Evolutionary conservation across 148 eudicot genomes (phyloP).

Genomic region (Fallopia convolvulus): DNA sequence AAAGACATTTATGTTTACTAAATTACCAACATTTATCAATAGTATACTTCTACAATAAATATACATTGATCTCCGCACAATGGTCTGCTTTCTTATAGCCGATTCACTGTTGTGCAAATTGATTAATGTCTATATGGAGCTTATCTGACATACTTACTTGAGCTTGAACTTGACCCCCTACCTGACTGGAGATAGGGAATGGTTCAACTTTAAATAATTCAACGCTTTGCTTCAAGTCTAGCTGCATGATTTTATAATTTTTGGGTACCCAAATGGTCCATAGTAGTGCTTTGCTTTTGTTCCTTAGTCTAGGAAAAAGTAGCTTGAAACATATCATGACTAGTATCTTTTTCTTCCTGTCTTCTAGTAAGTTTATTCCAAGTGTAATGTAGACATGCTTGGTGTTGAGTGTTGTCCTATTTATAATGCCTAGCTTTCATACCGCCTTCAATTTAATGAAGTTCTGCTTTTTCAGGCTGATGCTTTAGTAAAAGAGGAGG

Average conservation of each 20-base stretch:
- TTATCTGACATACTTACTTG: neutral
- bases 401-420: no score
- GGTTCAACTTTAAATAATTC: neutral
- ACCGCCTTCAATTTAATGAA: neutral
- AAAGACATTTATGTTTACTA: neutral
- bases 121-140: neutral
- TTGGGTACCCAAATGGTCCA: neutral
- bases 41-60: neutral
- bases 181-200: neutral
- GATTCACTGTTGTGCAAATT: neutral
- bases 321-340: neutral
- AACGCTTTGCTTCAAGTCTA: no score
- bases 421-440: no score
- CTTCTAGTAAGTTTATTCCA: neutral
- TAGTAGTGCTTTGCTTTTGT: neutral
- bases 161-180: neutral
- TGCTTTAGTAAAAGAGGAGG: constrained; percentile 55
- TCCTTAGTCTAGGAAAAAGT: neutral
- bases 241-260: neutral
- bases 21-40: neutral
- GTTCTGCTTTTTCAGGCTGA: constrained; percentile 51
- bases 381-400: neutral
- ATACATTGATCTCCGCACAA: neutral
- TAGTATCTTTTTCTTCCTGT: neutral
- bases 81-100: neutral